A percentile compares a stretch with the other conserved stretches of the same genome.
These are phyloP conservation scores for Dendryphion nanum DNA, from an alignment of 2,329 filamentous ascomycete species.

Conservation along the genomic window DNA sequence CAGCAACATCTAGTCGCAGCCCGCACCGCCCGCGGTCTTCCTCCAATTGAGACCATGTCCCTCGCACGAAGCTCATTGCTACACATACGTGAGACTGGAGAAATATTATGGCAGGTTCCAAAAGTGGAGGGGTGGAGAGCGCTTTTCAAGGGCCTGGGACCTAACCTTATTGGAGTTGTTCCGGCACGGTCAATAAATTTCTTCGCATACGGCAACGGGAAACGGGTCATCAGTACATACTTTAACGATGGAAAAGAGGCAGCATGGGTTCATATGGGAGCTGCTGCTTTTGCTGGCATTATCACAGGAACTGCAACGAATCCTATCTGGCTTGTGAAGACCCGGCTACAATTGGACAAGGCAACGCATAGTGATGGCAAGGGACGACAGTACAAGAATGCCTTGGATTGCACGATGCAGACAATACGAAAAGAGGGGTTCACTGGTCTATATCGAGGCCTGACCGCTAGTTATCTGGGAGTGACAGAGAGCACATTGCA, in stretches of 20 bases:
- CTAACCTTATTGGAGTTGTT: conserved; percentile 85
- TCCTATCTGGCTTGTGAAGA: conserved; percentile 97
- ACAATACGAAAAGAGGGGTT: conserved; percentile 79
- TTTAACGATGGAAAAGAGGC: conserved; percentile 70
- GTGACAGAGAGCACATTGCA: conserved; percentile 88
- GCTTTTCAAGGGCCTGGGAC: conserved; percentile 89
- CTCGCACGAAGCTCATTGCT: conserved; percentile 65
- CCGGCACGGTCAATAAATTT: conserved; percentile 92
- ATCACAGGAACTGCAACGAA: conserved; percentile 90
- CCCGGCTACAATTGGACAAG: conserved; percentile 86
- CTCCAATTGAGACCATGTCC: conserved; percentile 57
- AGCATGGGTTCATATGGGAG: conserved; percentile 73
- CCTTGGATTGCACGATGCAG: conserved; percentile 81
- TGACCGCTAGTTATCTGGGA: conserved; percentile 88
- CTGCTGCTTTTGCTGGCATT: conserved; percentile 76
- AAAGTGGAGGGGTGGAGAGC: conserved; percentile 79
- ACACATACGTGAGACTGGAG: conserved; percentile 81
- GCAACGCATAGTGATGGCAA: conserved; percentile 63
- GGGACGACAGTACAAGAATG: conserved; percentile 77
- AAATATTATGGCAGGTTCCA: conserved; percentile 80
- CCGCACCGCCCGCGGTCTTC: conserved; percentile 58
- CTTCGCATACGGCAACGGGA: conserved; percentile 89
- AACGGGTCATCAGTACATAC: conserved; percentile 73
- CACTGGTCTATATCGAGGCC: conserved; percentile 79
- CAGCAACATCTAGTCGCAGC: conserved; percentile 74